A percentile compares a stretch with the other conserved stretches of the same genome.
phyloP scores from a whole-genome alignment of 805 yeast genomes.

The Saturnispora gosingensis region DNA sequence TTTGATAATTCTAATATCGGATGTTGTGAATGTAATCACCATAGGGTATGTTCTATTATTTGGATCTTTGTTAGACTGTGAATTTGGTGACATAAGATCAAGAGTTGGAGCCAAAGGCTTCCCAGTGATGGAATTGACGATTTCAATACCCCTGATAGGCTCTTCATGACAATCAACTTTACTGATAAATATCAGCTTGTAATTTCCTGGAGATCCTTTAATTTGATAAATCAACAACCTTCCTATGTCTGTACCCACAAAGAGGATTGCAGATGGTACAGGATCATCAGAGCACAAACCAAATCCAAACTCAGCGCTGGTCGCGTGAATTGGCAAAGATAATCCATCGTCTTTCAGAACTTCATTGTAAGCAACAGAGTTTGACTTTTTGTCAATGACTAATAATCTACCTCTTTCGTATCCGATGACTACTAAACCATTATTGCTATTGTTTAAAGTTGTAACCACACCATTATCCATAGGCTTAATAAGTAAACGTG shows the following conservation, averaged over 20 bases:
- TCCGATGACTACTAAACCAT: conserved; percentile 80
- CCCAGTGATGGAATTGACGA: conserved; percentile 53
- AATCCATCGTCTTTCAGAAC: conserved; percentile 23
- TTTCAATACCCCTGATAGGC: conserved; percentile 45
- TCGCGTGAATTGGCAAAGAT: conserved; percentile 30
- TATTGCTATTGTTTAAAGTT: conserved; percentile 54
- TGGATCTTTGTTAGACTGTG: background rate
- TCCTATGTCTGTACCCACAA: conserved; percentile 73
- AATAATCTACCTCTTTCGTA: conserved; percentile 66
- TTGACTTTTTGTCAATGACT: conserved; percentile 70
- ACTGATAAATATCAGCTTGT: conserved; percentile 44
- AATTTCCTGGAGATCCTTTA: conserved; percentile 57
- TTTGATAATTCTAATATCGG: conserved; percentile 55
- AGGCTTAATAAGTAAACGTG: conserved; percentile 38
- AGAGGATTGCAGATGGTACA: conserved; percentile 48
- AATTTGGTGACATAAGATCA: conserved; percentile 33
- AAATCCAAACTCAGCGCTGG: conserved; percentile 64
- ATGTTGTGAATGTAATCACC: conserved; percentile 43
- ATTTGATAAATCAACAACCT: conserved; percentile 57
- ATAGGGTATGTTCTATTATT: conserved; percentile 58
- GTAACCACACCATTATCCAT: conserved; percentile 40
- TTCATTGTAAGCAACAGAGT: conserved; percentile 38
- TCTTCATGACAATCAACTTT: conserved; percentile 40
- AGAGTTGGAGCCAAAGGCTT: conserved; percentile 55
- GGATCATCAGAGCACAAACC: conserved; percentile 40